These are phyloP conservation scores for Areca catechu DNA, from an alignment of 176 grass and related monocot genomes.

Conservation along the genomic window DNA sequence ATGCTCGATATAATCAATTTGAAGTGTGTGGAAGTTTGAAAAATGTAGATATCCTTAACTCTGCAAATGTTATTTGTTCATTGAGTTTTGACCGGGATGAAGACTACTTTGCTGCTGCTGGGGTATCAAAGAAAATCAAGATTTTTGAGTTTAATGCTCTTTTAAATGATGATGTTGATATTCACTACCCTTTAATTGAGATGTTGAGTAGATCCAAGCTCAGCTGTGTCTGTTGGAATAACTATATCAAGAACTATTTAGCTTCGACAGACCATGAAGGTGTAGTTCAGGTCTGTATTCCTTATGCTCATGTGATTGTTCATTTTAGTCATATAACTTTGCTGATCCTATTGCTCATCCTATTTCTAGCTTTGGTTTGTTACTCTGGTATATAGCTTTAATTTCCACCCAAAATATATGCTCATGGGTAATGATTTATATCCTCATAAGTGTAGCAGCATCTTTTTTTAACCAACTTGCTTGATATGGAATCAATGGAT, in stretches of 20 bases:
- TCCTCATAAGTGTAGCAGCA: too few relatives aligned
- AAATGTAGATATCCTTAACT: conserved; percentile 74
- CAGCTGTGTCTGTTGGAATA: conserved; percentile 90
- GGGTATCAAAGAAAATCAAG: conserved; percentile 98
- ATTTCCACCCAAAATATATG: too few relatives aligned
- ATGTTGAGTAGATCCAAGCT: conserved; percentile 80
- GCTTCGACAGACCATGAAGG: conserved; percentile 94
- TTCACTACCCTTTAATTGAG: conserved; percentile 91
- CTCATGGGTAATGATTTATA: too few relatives aligned
- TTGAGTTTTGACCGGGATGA: conserved; percentile 95
- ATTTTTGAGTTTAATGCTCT: conserved; percentile 90
- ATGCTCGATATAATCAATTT: conserved; percentile 75
- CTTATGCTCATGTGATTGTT: too few relatives aligned
- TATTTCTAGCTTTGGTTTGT: too few relatives aligned
- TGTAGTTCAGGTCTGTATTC: conserved; percentile 63
- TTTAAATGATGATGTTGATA: conserved; percentile 74
- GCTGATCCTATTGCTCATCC: too few relatives aligned
- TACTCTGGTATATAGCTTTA: too few relatives aligned
- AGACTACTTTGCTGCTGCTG: conserved; percentile 94
- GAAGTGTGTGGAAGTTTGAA: conserved; percentile 69
- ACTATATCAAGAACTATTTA: conserved; percentile 95
- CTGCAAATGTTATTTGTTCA: conserved; percentile 92
- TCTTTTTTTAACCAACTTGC: too few relatives aligned
- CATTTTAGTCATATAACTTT: too few relatives aligned
- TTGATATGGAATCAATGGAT: too few relatives aligned